These are phyloP conservation scores for Kickxella alabastrina DNA, from an alignment of 192 early-diverging fungal species.

Conservation along the genomic window DNA sequence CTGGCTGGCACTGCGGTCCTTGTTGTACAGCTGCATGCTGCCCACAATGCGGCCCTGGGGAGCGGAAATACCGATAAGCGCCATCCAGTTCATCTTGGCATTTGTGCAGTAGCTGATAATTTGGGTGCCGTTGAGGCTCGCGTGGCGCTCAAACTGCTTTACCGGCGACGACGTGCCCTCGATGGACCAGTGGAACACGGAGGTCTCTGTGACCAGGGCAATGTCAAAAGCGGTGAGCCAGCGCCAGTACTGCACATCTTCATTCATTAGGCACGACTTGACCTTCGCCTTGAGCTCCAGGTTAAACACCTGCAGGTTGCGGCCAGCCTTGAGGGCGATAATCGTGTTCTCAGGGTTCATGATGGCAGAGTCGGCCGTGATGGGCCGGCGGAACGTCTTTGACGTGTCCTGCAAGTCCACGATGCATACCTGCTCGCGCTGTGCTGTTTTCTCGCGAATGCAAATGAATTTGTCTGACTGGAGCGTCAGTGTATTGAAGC, in stretches of 20 bases:
- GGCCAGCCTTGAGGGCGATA: slow-evolving; percentile 91
- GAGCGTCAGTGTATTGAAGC: slow-evolving; percentile 96
- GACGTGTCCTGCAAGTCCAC: slow-evolving; percentile 85
- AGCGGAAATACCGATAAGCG: slow-evolving; percentile 91
- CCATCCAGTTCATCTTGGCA: slow-evolving; percentile 90
- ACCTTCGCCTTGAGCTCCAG: slow-evolving; percentile 93
- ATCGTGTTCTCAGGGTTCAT: slow-evolving; percentile 95
- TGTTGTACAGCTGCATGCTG: slow-evolving; percentile 95
- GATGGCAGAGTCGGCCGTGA: slow-evolving; percentile 96
- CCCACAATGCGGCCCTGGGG: slow-evolving; percentile 87
- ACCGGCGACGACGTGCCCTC: slow-evolving; percentile 80
- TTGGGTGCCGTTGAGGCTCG: slow-evolving; percentile 78
- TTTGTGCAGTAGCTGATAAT: slow-evolving; percentile 96
- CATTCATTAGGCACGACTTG: slow-evolving; percentile 87
- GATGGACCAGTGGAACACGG: slow-evolving; percentile 97
- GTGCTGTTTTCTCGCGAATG: slow-evolving; percentile 85
- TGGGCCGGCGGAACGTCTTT: slow-evolving; percentile 82
- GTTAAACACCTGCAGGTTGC: slow-evolving; percentile 97
- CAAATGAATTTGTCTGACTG: slow-evolving; percentile 98
- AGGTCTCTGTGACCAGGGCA: slow-evolving; percentile 80
- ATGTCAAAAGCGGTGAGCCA: slow-evolving; percentile 86
- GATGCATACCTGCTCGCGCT: slow-evolving; percentile 89
- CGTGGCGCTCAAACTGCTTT: slow-evolving; percentile 93
- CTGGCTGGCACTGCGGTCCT: slow-evolving; percentile 88
- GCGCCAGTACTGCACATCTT: slow-evolving; percentile 91